Evolutionary conservation across 257 asterid species (phyloP), one percentile per base, ranked within the genome.

Genomic region (Solanum bulbocastanum): DNA sequence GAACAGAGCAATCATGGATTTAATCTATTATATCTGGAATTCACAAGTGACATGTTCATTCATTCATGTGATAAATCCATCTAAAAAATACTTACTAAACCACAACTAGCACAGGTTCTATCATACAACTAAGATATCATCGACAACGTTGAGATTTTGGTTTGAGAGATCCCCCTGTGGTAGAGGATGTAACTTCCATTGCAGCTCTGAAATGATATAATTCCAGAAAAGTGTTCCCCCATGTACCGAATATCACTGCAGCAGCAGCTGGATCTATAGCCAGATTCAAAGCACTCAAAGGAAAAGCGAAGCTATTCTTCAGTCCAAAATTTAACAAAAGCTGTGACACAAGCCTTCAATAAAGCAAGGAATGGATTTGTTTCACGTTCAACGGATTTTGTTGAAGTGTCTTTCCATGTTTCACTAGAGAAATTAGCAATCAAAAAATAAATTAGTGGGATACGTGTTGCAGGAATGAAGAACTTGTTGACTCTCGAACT

Each of bases 271-370:
- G 27, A 10, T 69, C 85, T 25, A 39, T 65, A 32, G 22, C 23
- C 69, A 87, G 42, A 65, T 85, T 42, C 66, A 68, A 62, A 84
- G 36, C 44, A 25, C 10, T 46, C 83, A 42, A 46, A 84, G 52
- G 56, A 66, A 84, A 86, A 44, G 13, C 33, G 27, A 68, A 72
- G 69, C 72, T 87, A 71, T 90, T 89, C 94, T 86, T 93, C 95
- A 8, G 93, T 93, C 95, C 93, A 92, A 86, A 95, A 94, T 91
- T 92, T 96, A 89, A 92, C 91, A 32, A 96, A 88, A 16, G 97
- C 94, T 42, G 92, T 83, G 68, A 94, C 73, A 22, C 94, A 87
- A 37, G 96, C 92, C 91, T 92, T 90, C 16, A 95, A 89, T 16
- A 94, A 88, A 68, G 96, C 93, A 87, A 94, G 52, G 75, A 94